Percentiles rank a stretch among this genome's conserved stretches.
Conservation (phyloP, 2,329 filamentous ascomycete species). For the Colletotrichum zoysiae region DNA sequence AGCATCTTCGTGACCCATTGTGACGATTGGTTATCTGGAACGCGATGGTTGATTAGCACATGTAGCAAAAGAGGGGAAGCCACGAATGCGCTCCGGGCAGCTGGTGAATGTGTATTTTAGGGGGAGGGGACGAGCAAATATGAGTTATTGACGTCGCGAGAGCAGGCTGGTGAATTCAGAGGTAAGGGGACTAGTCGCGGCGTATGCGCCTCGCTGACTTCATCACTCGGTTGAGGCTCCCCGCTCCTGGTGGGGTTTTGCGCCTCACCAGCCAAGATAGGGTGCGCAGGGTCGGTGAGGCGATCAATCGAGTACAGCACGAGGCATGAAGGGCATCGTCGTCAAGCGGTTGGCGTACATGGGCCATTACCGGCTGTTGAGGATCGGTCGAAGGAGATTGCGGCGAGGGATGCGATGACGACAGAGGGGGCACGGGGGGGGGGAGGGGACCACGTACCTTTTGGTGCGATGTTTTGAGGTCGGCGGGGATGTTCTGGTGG, state of each 20-base stretch:
- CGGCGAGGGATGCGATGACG: constrained; percentile 54
- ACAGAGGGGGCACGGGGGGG: constrained; percentile 53
- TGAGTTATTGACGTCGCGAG: constrained; percentile 19
- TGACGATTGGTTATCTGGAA: constrained; percentile 59
- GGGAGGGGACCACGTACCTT: constrained; percentile 44
- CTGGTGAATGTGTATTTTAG: constrained; percentile 1
- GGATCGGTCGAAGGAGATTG: constrained; percentile 37
- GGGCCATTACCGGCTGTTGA: constrained; percentile 32
- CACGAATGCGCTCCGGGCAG: constrained; percentile 16
- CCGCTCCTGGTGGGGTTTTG: constrained; percentile 43
- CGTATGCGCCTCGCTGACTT: constrained; percentile 43
- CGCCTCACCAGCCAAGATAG: constrained; percentile 39
- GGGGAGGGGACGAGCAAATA: too few relatives aligned
- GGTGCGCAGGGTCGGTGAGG: constrained; percentile 31
- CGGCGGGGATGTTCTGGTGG: constrained; percentile 37
- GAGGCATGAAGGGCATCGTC: constrained; percentile 25
- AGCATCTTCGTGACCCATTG: constrained; percentile 99
- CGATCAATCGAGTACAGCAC: constrained; percentile 29
- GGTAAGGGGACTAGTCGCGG: constrained; percentile 18
- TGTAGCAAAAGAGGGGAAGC: constrained; percentile 11
- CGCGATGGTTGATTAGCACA: constrained; percentile 30
- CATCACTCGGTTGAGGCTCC: constrained; percentile 41
- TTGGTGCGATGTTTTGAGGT: constrained; percentile 41
- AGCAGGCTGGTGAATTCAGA: constrained; percentile 4
- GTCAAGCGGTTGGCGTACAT: constrained; percentile 18